These are phyloP conservation scores for Diplodia intermedia DNA, from an alignment of 2,329 filamentous ascomycete species.

Conservation along the genomic window DNA sequence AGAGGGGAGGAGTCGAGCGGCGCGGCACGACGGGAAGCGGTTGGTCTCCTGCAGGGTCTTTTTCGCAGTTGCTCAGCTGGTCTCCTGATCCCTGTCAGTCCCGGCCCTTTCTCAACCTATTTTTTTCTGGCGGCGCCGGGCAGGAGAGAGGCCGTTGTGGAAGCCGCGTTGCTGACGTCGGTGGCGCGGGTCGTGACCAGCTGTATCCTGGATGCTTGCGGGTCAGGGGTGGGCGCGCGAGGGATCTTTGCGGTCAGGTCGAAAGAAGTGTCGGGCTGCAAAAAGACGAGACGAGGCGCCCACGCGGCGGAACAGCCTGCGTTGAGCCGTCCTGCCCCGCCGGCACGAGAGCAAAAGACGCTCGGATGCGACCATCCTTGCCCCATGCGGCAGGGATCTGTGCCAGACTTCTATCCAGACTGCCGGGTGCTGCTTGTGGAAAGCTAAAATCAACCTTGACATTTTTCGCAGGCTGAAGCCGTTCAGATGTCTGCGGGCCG, in stretches of 20 bases:
- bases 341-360: conserved; percentile 16
- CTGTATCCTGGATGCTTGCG: conserved; percentile 14
- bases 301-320: conserved; percentile 23
- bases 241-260: conserved; percentile 22
- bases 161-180: conserved; percentile 22
- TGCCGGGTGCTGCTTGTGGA: conserved; percentile 29
- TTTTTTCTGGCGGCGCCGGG: conserved; percentile 13
- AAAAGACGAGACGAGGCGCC: conserved; percentile 28
- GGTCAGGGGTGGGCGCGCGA: conserved; percentile 23
- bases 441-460: conserved; percentile 31
- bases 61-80: conserved; percentile 26
- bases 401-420: conserved; percentile 27
- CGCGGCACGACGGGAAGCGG: conserved; percentile 19
- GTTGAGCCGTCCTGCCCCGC: conserved; percentile 27
- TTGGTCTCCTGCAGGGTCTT: conserved; percentile 26
- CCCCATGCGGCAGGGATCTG: conserved; percentile 24
- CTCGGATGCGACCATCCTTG: conserved; percentile 27
- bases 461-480: neutral
- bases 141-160: conserved; percentile 4
- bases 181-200: conserved; percentile 16
- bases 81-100: conserved; percentile 29
- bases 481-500: conserved; percentile 2
- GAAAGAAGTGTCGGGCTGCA: conserved; percentile 29
- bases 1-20: conserved; percentile 12
- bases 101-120: conserved; percentile 22